Evolutionary conservation across 768 basidiomycete species (phyloP), one percentile per base, ranked within the genome.

Genomic region (Termitomyces sp.): DNA sequence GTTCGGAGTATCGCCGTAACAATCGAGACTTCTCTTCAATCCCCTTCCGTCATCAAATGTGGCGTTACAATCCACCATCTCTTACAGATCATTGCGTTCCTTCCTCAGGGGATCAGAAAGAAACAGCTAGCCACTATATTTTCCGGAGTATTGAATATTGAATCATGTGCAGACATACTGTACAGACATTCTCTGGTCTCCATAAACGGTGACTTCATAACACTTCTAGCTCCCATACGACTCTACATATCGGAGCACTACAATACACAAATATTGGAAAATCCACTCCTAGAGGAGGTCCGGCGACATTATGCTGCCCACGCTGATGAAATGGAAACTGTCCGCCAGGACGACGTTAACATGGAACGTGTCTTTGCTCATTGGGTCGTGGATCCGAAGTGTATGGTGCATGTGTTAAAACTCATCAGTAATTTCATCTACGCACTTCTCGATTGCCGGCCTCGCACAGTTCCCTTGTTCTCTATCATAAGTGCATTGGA

Each of bases 211-310:
- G 43, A 30, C 11, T 58, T 55, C 32, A 53, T 60, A 19, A 58
- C 57, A 4, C 46, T 60, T 40, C 57, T 60, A 15, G 60, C 60
- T 15, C 60, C 60, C 7, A 58, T 61, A 7, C 50, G 57, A 30
- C 57, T 61, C 40, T 56, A 58, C 48, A 53, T 61, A 2, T 48
- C 40, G 11, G 35, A n/a, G 8, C 28, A 28, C 10, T n/a, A 38
- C 34, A 47, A 51, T 24, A 21, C 12, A 15, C 30, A 34, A 14
- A 19, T 34, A 14, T n/a, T 17, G 9, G n/a, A n/a, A 40, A 40
- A n/a, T 45, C 56, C 56, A 21, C 53, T 61, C 4, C 54, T 58
- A 14, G 60, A 61, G 37, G 51, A 58, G 30, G 54, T 60, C 3
- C 48, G 44, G 15, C 9, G n/a, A 10, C 57, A 45, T 41, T 60